These are phyloP conservation scores for Kodamaea jinghongensis DNA, from an alignment of 805 yeast genomes.

Conservation along the genomic window DNA sequence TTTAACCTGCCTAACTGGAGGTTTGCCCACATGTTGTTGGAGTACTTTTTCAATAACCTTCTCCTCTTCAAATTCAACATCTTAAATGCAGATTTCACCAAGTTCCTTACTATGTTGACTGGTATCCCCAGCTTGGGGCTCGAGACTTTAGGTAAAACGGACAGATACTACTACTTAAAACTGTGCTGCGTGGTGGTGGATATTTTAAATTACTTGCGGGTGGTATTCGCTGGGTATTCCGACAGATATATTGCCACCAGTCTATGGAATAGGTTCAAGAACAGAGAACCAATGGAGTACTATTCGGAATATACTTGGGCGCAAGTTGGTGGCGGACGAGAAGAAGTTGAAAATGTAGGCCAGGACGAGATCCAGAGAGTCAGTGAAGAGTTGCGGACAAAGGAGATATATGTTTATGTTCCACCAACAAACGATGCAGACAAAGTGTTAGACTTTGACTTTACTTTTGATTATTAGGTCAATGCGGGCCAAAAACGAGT, in stretches of 20 bases:
- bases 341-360: conserved; percentile 1
- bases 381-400: conserved; percentile 1
- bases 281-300: not conserved
- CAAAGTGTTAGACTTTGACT: conserved; percentile 3
- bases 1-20: conserved; percentile 31
- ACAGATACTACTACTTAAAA: conserved; percentile 6
- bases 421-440: not conserved
- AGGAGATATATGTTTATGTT: not conserved
- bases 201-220: conserved; percentile 19
- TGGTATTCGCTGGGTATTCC: conserved; percentile 34
- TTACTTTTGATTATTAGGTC: not conserved
- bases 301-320: conserved; percentile 1
- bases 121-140: conserved; percentile 14
- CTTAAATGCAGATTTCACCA: conserved; percentile 19
- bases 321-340: conserved; percentile 1
- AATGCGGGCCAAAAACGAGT: not conserved
- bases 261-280: not conserved
- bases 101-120: conserved; percentile 22
- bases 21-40: conserved; percentile 22
- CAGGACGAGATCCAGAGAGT: conserved; percentile 8
- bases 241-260: conserved; percentile 17
- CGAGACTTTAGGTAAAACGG: not conserved
- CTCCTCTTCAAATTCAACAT: conserved; percentile 18
- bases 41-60: conserved; percentile 17
- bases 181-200: conserved; percentile 7